A percentile compares a stretch with the other conserved stretches of the same genome.
phyloP scores from a whole-genome alignment of 495 filamentous ascomycete species.

The Chaetomium fimeti region DNA sequence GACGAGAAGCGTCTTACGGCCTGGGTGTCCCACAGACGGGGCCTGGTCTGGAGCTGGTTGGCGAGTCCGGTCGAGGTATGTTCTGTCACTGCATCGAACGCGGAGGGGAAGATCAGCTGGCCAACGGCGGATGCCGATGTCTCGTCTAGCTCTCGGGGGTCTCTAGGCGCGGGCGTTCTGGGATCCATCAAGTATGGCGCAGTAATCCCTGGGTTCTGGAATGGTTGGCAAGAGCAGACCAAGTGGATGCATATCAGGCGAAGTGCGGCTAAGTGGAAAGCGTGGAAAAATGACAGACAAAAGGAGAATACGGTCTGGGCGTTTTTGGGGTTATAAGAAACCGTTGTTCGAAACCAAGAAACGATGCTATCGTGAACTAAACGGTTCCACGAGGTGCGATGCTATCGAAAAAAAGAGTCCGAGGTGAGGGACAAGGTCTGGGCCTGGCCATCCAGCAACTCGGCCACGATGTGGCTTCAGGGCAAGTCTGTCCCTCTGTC shows the following conservation, averaged over 20 bases:
- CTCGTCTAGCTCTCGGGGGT: background rate
- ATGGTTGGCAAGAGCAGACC: background rate
- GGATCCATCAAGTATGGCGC: conserved; percentile 11
- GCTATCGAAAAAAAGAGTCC: background rate
- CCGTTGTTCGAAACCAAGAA: background rate
- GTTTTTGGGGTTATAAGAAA: background rate
- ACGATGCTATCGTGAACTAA: background rate
- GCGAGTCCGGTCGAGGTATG: background rate
- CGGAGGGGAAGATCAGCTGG: conserved; percentile 2
- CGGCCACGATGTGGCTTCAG: conserved; percentile 9
- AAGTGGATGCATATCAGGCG: background rate
- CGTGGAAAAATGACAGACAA: background rate
- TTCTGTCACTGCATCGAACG: conserved; percentile 3
- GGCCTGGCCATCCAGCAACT: background rate
- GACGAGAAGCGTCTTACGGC: conserved; percentile 22
- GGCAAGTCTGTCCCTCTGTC: too few relatives aligned
- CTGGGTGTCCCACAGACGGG: conserved; percentile 5
- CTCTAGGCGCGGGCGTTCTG: background rate
- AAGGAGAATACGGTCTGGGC: background rate
- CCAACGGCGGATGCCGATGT: background rate
- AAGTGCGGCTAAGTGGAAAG: background rate
- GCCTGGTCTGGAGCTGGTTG: background rate
- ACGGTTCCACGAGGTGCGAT: background rate
- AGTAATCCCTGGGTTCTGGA: background rate
- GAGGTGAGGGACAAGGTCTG: background rate